phyloP scores from a whole-genome alignment of 805 yeast genomes.

The Saturnispora ahearnii region DNA sequence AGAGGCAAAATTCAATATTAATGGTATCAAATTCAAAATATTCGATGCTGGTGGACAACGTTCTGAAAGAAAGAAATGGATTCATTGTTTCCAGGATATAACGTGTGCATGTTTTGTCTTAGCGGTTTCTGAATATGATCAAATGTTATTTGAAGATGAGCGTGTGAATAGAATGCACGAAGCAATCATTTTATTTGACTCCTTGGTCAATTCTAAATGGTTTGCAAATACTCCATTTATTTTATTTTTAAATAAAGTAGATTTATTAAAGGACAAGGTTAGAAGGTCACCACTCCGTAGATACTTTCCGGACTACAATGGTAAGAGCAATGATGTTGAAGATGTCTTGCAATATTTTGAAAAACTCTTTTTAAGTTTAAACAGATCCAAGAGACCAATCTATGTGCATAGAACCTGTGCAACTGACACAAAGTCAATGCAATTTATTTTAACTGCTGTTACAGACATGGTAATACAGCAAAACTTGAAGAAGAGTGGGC shows the following conservation, averaged over 20 bases:
- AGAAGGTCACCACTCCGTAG: constrained; percentile 52
- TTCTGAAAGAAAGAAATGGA: constrained; percentile 87
- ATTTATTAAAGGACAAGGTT: constrained; percentile 67
- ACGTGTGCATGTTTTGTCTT: constrained; percentile 82
- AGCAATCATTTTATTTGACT: constrained; percentile 73
- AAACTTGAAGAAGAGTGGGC: constrained; percentile 69
- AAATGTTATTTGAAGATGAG: constrained; percentile 82
- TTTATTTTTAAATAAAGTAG: constrained; percentile 81
- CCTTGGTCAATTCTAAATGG: constrained; percentile 79
- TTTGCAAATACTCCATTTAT: constrained; percentile 81
- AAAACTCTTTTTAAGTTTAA: constrained; percentile 50
- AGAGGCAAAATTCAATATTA: constrained; percentile 68
- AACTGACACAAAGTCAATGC: constrained; percentile 83
- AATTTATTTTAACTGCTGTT: constrained; percentile 83
- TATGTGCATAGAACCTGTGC: constrained; percentile 94
- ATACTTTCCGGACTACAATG: constrained; percentile 73
- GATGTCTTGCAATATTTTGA: constrained; percentile 69
- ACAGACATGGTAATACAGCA: constrained; percentile 85
- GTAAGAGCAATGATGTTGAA: constrained; percentile 52
- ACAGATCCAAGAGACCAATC: constrained; percentile 59
- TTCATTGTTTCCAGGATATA: constrained; percentile 86
- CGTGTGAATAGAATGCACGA: constrained; percentile 87
- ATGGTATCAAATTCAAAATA: constrained; percentile 59
- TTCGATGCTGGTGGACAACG: constrained; percentile 97
- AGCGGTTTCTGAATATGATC: constrained; percentile 90